Percentiles rank a stretch among this genome's conserved stretches.
Evolutionary conservation across 768 basidiomycete genomes (phyloP).

Genomic region (Boletus subparvulus): DNA sequence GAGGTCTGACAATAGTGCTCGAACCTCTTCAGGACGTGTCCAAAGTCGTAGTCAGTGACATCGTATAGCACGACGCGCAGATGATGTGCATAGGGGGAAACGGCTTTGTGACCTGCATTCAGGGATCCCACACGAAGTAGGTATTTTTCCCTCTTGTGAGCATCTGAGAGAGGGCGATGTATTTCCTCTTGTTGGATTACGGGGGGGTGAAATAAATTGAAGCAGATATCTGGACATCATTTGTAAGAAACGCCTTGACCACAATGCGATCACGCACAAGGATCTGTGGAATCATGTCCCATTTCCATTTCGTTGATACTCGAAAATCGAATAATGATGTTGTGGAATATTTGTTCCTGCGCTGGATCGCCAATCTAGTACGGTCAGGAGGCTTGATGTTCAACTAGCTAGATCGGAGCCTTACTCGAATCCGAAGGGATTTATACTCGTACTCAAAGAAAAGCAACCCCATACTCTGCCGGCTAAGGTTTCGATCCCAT

Average conservation of each 20-base stretch:
- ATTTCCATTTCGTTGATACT: slow-evolving; percentile 60
- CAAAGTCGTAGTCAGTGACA: slow-evolving; percentile 35
- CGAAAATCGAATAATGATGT: slow-evolving; percentile 53
- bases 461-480: slow-evolving; percentile 50
- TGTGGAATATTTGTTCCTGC: slow-evolving; percentile 49
- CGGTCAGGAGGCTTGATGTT: background rate
- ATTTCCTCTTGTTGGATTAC: slow-evolving; percentile 60
- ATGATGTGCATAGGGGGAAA: slow-evolving; percentile 73
- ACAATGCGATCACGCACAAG: slow-evolving; percentile 46
- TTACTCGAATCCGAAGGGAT: slow-evolving; percentile 59
- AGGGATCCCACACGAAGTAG: slow-evolving; percentile 59
- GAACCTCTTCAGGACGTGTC: slow-evolving; percentile 48
- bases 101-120: slow-evolving; percentile 52
- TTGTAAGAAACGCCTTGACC: slow-evolving; percentile 11
- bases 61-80: slow-evolving; percentile 61
- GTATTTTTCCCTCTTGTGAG: slow-evolving; percentile 32
- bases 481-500: slow-evolving; percentile 55
- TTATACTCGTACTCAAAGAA: slow-evolving; percentile 70
- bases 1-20: slow-evolving; percentile 51
- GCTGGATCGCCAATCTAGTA: slow-evolving; percentile 59
- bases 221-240: slow-evolving; percentile 54
- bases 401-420: slow-evolving; percentile 10
- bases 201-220: slow-evolving; percentile 66
- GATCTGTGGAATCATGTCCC: slow-evolving; percentile 54
- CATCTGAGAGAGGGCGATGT: slow-evolving; percentile 47